phyloP scores from a whole-genome alignment of 1,284 basidiomycete species.

The Phenoliferia sp. region DNA sequence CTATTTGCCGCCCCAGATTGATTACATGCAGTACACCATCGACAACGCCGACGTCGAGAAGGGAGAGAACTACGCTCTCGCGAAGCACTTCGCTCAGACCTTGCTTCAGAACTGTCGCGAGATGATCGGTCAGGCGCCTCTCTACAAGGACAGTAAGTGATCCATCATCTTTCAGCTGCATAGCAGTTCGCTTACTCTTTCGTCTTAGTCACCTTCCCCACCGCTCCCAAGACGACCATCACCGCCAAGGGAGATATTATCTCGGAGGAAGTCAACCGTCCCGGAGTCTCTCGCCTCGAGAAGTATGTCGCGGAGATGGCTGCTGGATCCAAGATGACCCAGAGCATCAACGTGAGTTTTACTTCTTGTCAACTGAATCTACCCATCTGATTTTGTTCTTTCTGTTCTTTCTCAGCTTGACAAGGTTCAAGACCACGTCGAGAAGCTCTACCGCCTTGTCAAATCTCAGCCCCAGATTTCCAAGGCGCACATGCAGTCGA shows the following conservation, averaged over 20 bases:
- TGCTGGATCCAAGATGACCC: constrained; percentile 72
- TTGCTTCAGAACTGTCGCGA: constrained; percentile 90
- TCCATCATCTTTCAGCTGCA: background rate
- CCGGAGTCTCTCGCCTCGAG: constrained; percentile 94
- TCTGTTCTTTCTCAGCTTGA: constrained; percentile 53
- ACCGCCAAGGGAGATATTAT: constrained; percentile 89
- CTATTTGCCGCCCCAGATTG: constrained; percentile 36
- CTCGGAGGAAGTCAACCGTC: constrained; percentile 88
- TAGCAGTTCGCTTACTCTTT: constrained; percentile 8
- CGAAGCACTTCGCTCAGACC: constrained; percentile 94
- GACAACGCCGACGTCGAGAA: constrained; percentile 65
- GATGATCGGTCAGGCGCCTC: constrained; percentile 71
- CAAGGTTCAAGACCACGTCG: constrained; percentile 80
- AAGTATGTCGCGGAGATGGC: constrained; percentile 90
- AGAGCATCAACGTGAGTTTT: constrained; percentile 60
- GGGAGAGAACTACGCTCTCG: constrained; percentile 86
- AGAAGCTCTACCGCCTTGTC: constrained; percentile 90
- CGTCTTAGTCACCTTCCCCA: constrained; percentile 85
- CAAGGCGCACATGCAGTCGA: constrained; percentile 93
- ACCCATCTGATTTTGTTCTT: background rate
- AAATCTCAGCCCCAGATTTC: constrained; percentile 95
- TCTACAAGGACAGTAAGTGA: constrained; percentile 85
- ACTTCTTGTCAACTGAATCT: background rate
- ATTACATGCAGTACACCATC: constrained; percentile 95
- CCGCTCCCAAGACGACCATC: constrained; percentile 91